phyloP scores from a whole-genome alignment of 257 asterid species.

The Capsicum rhomboideum region DNA sequence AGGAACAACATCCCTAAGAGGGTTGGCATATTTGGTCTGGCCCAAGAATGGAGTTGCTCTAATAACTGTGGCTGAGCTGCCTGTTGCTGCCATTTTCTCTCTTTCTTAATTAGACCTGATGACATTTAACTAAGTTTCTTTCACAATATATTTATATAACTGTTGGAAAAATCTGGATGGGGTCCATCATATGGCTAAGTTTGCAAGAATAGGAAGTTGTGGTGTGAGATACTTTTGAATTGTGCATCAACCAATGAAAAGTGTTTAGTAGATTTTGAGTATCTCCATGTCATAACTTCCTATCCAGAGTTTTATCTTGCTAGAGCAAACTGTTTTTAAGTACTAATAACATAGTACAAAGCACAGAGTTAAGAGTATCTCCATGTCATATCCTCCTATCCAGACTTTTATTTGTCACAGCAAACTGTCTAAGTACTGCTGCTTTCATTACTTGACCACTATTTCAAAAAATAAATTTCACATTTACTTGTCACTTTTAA shows the following conservation, averaged over 20 bases:
- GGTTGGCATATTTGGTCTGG: constrained; percentile 47
- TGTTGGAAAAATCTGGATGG: background rate
- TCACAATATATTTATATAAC: background rate
- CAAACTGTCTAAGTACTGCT: too few relatives aligned
- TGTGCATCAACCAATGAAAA: constrained; percentile 37
- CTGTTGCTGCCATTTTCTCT: constrained; percentile 41
- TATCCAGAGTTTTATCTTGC: constrained; percentile 27
- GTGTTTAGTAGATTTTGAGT: constrained; percentile 28
- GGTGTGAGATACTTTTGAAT: constrained; percentile 22
- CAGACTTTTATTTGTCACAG: too few relatives aligned
- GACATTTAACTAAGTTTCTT: background rate
- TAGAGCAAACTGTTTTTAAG: background rate
- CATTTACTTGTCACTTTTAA: too few relatives aligned
- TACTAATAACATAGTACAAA: background rate
- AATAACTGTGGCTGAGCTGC: constrained; percentile 49
- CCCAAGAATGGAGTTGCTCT: constrained; percentile 78
- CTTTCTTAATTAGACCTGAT: background rate
- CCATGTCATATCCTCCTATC: too few relatives aligned
- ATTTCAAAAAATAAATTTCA: too few relatives aligned
- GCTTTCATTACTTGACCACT: too few relatives aligned
- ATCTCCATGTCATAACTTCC: constrained; percentile 45
- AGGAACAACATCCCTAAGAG: constrained; percentile 53
- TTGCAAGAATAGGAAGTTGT: constrained; percentile 28
- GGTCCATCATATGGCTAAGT: constrained; percentile 19
- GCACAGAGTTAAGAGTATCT: too few relatives aligned